Conservation (phyloP, 192 early-diverging fungal species). For the Entomortierella parvispora region DNA sequence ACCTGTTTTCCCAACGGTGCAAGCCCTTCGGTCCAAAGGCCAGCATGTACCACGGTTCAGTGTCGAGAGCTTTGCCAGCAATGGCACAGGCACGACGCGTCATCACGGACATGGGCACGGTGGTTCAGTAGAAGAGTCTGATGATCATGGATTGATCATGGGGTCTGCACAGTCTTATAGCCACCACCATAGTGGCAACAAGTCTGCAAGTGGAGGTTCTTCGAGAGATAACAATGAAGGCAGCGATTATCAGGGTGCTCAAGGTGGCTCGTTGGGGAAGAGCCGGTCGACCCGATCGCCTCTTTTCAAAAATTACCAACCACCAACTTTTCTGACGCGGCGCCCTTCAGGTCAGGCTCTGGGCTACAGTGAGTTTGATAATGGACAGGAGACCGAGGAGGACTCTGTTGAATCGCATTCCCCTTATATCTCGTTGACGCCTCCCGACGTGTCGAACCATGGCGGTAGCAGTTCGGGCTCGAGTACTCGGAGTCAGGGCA, state of each 20-base stretch:
- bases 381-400: not conserved
- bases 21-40: not conserved
- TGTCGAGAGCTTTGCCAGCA: constrained; percentile 39
- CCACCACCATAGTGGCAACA: not conserved
- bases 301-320: constrained; percentile 15
- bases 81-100: constrained; percentile 27
- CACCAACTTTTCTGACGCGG: constrained; percentile 6
- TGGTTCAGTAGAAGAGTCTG: constrained; percentile 24
- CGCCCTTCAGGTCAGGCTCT: not conserved
- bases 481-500: too few species aligned
- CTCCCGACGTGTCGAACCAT: not conserved
- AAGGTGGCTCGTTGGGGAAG: too few species aligned
- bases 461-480: too few species aligned
- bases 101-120: constrained; percentile 1
- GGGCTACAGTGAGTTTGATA: not conserved
- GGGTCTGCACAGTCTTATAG: not conserved
- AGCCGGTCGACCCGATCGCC: constrained; percentile 4
- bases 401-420: not conserved
- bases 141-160: constrained; percentile 14
- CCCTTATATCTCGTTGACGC: constrained; percentile 9
- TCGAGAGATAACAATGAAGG: constrained; percentile 13
- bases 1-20: not conserved
- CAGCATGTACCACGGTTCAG: constrained; percentile 9
- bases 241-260: too few species aligned
- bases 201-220: not conserved